Conservation (phyloP, 352 stramenopile species). For the Blastocystis sp. region DNA sequence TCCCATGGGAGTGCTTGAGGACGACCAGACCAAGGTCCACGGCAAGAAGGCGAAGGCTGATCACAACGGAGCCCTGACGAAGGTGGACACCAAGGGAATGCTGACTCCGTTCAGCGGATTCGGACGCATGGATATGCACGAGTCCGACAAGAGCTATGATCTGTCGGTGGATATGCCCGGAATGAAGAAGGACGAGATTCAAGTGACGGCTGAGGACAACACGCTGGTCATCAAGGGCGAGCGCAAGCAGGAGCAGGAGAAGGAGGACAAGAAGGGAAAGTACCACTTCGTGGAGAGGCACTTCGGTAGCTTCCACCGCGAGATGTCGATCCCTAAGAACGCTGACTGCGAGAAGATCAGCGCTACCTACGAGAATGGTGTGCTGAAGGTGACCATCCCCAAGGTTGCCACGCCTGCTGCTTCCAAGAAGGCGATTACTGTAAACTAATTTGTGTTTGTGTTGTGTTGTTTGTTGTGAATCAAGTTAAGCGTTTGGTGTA, state of each 20-base stretch:
- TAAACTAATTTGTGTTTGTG: not conserved
- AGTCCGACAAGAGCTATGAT: not conserved
- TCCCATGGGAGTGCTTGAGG: not conserved
- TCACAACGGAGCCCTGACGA: not conserved
- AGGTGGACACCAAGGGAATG: not conserved
- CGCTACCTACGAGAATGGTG: constrained; percentile 13
- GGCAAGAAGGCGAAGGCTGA: not conserved
- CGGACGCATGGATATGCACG: constrained; percentile 16
- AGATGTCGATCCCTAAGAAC: constrained; percentile 8
- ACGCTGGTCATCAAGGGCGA: constrained; percentile 12
- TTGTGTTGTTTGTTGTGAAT: not conserved
- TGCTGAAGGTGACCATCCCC: constrained; percentile 10
- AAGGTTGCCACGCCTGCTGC: not conserved
- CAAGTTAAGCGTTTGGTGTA: no score
- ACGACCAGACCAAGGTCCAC: not conserved
- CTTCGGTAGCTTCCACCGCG: not conserved
- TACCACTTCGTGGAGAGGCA: constrained; percentile 23
- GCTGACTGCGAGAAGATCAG: not conserved
- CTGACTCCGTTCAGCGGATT: constrained; percentile 19
- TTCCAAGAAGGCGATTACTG: not conserved
- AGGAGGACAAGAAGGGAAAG: no score
- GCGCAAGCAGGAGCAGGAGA: constrained; percentile 31
- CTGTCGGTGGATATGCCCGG: constrained; percentile 31
- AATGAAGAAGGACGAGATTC: constrained; percentile 29
- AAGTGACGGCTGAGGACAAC: constrained; percentile 1